Evolutionary conservation across 148 eudicot genomes (phyloP), one percentile per base, ranked within the genome.

Genomic region (Rheum nobile): DNA sequence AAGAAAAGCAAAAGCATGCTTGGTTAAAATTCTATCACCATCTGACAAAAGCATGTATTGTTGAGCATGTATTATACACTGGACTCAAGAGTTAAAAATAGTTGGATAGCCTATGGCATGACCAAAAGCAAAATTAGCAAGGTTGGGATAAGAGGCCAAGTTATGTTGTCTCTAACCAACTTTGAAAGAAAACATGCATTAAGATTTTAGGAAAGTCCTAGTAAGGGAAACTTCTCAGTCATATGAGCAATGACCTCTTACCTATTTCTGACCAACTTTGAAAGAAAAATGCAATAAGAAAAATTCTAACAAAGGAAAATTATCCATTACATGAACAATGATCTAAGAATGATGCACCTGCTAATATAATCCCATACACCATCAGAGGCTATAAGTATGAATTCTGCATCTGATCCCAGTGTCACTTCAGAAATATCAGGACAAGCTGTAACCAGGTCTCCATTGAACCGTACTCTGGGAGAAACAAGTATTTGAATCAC

Each of bases 311-410:
- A 44, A 44, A 16, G 12, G n/a, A n/a, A n/a, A 12, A 44, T 16
- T 16, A 48, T 55, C 63, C 13, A 55, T 21, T 55, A 22, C 6
- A 55, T 55, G 21, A 34, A 65, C 8, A 65, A 65, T 31, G 41
- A 65, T 65, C 11, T 34, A 31, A 14, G 14, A 34, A 65, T 65
- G 70, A 34, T 65, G 8, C 41, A 95, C 99, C 99, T 90, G 82
- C 83, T 86, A 16, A 95, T 79, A 77, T 95, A 92, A 85, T 95
- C 97, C 97, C 99, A 95, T 75, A 95, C 84, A 71, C 97, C 99
- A 85, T 95, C 99, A 63, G 99, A 90, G 47, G 99, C 99, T 80
- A 95, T 83, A 19, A 95, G 54, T 41, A 87, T 71, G 21, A 91
- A 90, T 48, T 95, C 99, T 43, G 86, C 80, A 82, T 95, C 97